phyloP scores from a whole-genome alignment of 331 rosid species.

The Phaseolus coccineus region DNA sequence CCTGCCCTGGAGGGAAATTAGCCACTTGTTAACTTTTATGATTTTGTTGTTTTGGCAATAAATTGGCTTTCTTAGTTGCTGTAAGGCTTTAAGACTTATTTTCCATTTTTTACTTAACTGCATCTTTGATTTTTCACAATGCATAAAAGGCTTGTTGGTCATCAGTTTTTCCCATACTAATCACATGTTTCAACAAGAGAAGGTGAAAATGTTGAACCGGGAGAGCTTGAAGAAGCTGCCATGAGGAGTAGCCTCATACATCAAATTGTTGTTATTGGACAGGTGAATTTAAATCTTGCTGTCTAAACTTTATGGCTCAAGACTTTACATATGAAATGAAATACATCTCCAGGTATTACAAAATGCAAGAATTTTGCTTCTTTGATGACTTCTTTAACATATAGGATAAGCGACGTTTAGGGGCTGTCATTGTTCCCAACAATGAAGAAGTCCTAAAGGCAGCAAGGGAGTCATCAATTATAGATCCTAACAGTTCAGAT shows the following conservation, averaged over 20 bases:
- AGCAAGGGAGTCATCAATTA: slow-evolving; percentile 59
- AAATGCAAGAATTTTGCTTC: slow-evolving; percentile 10
- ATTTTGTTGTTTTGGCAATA: slow-evolving; percentile 8
- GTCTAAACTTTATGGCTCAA: background rate
- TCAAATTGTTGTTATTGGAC: slow-evolving; percentile 91
- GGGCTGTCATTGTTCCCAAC: slow-evolving; percentile 93
- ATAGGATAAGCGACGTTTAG: slow-evolving; percentile 93
- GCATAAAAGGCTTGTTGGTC: slow-evolving; percentile 5
- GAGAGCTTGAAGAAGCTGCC: slow-evolving; percentile 92
- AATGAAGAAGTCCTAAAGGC: slow-evolving; percentile 73
- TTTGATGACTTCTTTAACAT: slow-evolving; percentile 29
- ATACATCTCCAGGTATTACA: slow-evolving; percentile 1
- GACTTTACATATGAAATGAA: slow-evolving; percentile 19
- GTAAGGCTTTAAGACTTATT: slow-evolving; percentile 3
- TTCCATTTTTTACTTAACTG: slow-evolving; percentile 7
- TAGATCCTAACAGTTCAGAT: slow-evolving; percentile 61
- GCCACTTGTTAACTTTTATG: background rate
- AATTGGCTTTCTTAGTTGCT: background rate
- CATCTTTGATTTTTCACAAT: background rate
- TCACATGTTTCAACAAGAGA: slow-evolving; percentile 38
- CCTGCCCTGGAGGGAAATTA: slow-evolving; percentile 1
- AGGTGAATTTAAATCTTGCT: slow-evolving; percentile 57
- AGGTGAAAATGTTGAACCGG: slow-evolving; percentile 98
- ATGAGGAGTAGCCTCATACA: slow-evolving; percentile 82
- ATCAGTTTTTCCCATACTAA: slow-evolving; percentile 23